Base-by-base conservation (phyloP, 306 rosid species). In the Fragaria nilgerrensis region DNA sequence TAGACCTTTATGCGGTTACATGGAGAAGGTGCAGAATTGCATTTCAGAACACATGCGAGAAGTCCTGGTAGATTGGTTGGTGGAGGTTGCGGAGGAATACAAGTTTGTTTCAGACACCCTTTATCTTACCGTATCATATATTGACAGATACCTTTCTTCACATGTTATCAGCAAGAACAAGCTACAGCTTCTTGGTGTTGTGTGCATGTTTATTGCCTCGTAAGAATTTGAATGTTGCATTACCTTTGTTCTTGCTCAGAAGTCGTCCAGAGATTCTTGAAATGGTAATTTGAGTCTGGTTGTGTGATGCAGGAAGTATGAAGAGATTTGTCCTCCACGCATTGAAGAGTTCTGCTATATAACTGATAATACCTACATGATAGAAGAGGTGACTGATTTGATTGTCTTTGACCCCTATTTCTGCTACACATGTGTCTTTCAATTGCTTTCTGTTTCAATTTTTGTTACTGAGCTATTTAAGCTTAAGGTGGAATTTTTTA, bases 121-220 rank as follows among this genome's bases (percentile, higher is more conserved):
- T 19, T 84, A 75, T 73, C 80, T 87, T 50, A 75, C 85, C 10
- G 81, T 80, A n/a, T 80, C 85, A 53, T 74, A 70, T 39, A 9
- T 87, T 20, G 88, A 87, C 80, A 79, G 86, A 59, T 84, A 72
- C 78, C 79, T 87, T 20, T 84, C 90, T 55, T 37, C 75, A 1
- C 64, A 70, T 58, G 70, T 68, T 32, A 39, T 87, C 78, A 58
- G 62, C 70, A 75, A 43, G 66, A 68, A 32, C 47, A 79, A 73
- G 70, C 80, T 87, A 15, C 90, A 87, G 78, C 88, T 87, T 61
- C 82, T 87, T 37, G 90, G 87, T 25, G 88, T 84, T 73, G 72
- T 79, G 43, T 80, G 82, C 78, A 81, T 86, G 89, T 74, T 80
- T 45, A 69, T 81, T 80, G 87, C 89, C 71, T 81, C 80, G 87